Evolutionary conservation across 495 filamentous ascomycete species (phyloP).

Genomic region (Podospora didyma): DNA sequence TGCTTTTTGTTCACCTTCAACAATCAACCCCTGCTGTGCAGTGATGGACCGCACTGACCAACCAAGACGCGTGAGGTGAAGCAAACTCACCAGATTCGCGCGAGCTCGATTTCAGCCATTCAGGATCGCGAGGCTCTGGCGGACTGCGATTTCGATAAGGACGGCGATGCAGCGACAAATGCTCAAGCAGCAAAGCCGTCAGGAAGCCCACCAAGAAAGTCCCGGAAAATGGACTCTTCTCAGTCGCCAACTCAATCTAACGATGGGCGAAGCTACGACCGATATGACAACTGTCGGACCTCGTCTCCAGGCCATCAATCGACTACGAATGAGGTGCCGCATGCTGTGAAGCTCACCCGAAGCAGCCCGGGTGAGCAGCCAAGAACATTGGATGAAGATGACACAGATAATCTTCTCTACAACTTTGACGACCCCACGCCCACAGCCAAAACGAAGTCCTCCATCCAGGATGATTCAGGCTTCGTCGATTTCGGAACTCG

Average conservation of each 20-base stretch:
- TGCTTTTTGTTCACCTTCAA: not conserved
- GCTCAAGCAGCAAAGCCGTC: constrained; percentile 6
- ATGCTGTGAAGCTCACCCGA: not conserved
- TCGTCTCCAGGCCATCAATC: constrained; percentile 8
- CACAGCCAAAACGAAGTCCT: constrained; percentile 8
- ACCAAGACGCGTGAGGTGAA: constrained; percentile 17
- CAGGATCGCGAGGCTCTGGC: not conserved
- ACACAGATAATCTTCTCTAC: constrained; percentile 35
- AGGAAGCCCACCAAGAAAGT: not conserved
- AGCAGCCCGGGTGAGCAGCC: constrained; percentile 17
- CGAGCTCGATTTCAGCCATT: not conserved
- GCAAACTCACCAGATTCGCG: not conserved
- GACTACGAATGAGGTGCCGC: not conserved
- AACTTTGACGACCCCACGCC: constrained; percentile 11
- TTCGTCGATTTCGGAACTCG: constrained; percentile 18
- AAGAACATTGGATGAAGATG: constrained; percentile 27
- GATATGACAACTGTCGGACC: constrained; percentile 17
- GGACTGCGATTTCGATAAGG: not conserved
- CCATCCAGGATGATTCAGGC: constrained; percentile 19
- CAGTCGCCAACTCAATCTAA: constrained; percentile 42
- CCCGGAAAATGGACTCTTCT: constrained; percentile 26
- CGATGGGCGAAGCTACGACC: constrained; percentile 41
- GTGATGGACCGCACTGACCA: constrained; percentile 27
- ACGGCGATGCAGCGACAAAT: not conserved
- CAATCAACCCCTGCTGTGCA: constrained; percentile 1